These are phyloP conservation scores for Suillus subalutaceus DNA, from an alignment of 768 basidiomycete genomes.

Conservation along the genomic window DNA sequence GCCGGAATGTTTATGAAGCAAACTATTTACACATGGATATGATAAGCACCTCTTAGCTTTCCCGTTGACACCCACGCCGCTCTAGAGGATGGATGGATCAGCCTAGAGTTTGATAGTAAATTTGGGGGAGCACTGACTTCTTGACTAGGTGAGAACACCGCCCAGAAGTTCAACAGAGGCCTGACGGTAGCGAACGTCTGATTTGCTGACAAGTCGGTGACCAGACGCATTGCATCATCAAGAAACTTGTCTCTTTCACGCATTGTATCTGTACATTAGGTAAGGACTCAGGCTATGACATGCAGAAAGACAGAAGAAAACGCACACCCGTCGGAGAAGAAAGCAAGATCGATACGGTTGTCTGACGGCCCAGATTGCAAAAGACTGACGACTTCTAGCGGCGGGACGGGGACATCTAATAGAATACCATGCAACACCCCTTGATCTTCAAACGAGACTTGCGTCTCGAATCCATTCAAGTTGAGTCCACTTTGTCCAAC, in stretches of 20 bases:
- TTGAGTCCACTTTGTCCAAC: background rate
- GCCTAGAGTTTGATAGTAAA: background rate
- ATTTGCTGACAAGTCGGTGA: conserved; percentile 68
- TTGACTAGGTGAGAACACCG: conserved; percentile 72
- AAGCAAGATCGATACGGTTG: conserved; percentile 75
- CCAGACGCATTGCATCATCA: conserved; percentile 65
- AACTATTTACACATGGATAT: background rate
- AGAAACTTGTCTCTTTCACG: conserved; percentile 67
- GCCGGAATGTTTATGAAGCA: conserved; percentile 12
- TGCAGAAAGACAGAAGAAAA: conserved; percentile 12
- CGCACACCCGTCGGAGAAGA: conserved; percentile 81
- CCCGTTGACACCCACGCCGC: conserved; percentile 70
- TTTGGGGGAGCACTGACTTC: conserved; percentile 49
- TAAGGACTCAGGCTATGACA: conserved; percentile 7
- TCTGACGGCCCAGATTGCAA: conserved; percentile 59
- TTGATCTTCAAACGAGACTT: conserved; percentile 10
- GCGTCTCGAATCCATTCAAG: conserved; percentile 1
- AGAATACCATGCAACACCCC: background rate
- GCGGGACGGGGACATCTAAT: conserved; percentile 35
- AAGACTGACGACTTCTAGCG: conserved; percentile 58
- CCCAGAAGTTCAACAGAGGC: conserved; percentile 82
- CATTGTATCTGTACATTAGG: conserved; percentile 45
- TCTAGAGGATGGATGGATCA: conserved; percentile 34
- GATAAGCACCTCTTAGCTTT: conserved; percentile 64
- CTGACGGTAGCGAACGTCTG: conserved; percentile 78